Evolutionary conservation across 495 filamentous ascomycete species (phyloP).

Genomic region (Podospora anserina): DNA sequence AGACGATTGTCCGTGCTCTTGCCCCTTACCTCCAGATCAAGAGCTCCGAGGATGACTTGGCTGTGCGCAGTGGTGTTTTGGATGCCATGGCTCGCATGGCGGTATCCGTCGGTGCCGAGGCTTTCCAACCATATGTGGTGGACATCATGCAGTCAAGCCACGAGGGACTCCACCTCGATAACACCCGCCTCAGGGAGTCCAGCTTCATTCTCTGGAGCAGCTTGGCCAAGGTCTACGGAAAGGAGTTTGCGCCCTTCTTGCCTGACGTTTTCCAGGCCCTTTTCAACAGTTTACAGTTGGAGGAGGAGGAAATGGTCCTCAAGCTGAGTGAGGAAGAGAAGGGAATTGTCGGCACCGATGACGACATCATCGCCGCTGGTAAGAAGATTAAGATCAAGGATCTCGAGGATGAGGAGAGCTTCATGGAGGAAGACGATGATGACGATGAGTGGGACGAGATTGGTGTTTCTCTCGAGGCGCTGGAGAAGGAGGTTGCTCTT

Average conservation of each 20-base stretch:
- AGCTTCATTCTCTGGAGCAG: conserved; percentile 96
- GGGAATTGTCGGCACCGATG: conserved; percentile 60
- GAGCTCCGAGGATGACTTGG: conserved; percentile 82
- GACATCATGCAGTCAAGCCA: conserved; percentile 87
- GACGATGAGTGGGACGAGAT: conserved; percentile 83
- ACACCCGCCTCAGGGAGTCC: conserved; percentile 86
- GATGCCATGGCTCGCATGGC: conserved; percentile 93
- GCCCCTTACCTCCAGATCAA: conserved; percentile 81
- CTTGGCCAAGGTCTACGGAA: conserved; percentile 89
- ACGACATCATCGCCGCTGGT: conserved; percentile 71
- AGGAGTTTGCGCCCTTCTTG: conserved; percentile 84
- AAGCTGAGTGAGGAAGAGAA: conserved; percentile 72
- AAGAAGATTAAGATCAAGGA: conserved; percentile 80
- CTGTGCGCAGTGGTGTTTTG: conserved; percentile 81
- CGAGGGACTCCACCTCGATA: conserved; percentile 84
- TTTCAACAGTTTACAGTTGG: conserved; percentile 79
- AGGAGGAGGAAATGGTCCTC: conserved; percentile 82
- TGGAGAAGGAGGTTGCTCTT: conserved; percentile 96
- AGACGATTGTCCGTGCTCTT: conserved; percentile 78
- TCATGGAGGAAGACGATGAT: conserved; percentile 64
- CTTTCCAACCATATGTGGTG: conserved; percentile 86
- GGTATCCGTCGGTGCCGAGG: conserved; percentile 75
- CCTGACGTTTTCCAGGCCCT: conserved; percentile 80
- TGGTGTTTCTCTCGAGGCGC: conserved; percentile 75
- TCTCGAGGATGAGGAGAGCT: conserved; percentile 56